Evolutionary conservation across 768 basidiomycete genomes (phyloP), one percentile per base, ranked within the genome.

Genomic region (Mycena metata): DNA sequence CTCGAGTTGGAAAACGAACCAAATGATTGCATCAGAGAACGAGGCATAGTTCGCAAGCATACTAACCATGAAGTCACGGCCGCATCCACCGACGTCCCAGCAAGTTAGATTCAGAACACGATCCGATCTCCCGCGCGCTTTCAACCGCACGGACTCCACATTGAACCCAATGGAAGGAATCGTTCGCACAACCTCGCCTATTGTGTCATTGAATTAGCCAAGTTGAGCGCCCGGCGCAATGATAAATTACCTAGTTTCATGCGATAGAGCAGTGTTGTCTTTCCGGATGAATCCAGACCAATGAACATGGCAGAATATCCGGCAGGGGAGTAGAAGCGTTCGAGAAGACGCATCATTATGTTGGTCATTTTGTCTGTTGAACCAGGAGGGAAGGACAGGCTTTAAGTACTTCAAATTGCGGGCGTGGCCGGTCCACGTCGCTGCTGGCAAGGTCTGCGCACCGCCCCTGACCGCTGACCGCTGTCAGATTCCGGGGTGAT

Each of bases 41-140:
- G 58, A 41, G 4, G 73, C 52, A 58, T 80, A 80, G 16, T 66
- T n/a, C 16, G 64, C 55, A 26, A 80, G 33, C 17, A 79, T 30
- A 3, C 43, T 24, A 33, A 81, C 83, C 55, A 86, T 77, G 39
- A 80, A 70, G 51, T 83, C 80, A 69, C 74, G 52, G 21, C 62
- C 83, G 74, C 89, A 89, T 24, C 88, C 89, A 7, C 90, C 90
- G 62, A 89, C 79, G 77, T 91, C 90, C 90, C 89, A 91, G 2
- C 86, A 85, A 15, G 83, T 85, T 76, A 89, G 84, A 54, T 80
- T 84, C 51, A 80, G 84, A 76, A 77, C 83, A 80, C 52, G 43
- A 45, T 62, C 50, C 19, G 61, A 42, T 54, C 81, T 71, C 6
- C 61, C 41, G 21, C 69, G 41, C 1, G 76, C 77, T 1, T 76